These are phyloP conservation scores for Lecanicillium sp. DNA, from an alignment of 2,329 filamentous ascomycete genomes.

Conservation along the genomic window DNA sequence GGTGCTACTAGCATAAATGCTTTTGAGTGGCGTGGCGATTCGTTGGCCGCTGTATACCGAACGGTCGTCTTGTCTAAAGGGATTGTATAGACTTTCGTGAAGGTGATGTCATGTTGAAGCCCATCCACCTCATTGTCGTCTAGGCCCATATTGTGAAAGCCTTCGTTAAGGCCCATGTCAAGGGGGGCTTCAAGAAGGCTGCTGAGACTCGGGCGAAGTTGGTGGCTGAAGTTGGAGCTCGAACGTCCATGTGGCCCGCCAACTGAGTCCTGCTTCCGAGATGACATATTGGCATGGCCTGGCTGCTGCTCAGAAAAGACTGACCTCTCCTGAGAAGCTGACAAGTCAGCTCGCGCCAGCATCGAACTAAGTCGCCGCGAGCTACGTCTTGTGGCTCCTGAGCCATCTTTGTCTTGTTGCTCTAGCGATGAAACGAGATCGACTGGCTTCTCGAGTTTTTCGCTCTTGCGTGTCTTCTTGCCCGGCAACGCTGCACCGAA, in stretches of 20 bases:
- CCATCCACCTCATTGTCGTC: slow-evolving; percentile 67
- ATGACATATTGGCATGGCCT: slow-evolving; percentile 30
- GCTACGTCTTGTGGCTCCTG: slow-evolving; percentile 47
- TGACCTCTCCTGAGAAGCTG: slow-evolving; percentile 72
- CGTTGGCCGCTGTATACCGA: slow-evolving; percentile 48
- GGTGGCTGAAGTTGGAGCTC: slow-evolving; percentile 35
- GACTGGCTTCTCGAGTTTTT: slow-evolving; percentile 42
- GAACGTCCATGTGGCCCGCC: slow-evolving; percentile 32
- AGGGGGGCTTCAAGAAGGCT: slow-evolving; percentile 62
- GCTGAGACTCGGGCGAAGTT: slow-evolving; percentile 43
- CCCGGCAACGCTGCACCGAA: slow-evolving; percentile 54
- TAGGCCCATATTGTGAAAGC: slow-evolving; percentile 64
- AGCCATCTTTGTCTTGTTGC: slow-evolving; percentile 50
- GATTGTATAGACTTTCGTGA: slow-evolving; percentile 63
- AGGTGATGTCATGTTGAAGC: slow-evolving; percentile 62
- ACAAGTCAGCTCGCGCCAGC: slow-evolving; percentile 78
- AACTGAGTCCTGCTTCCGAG: slow-evolving; percentile 66
- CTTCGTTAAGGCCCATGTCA: slow-evolving; percentile 63
- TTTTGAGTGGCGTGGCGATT: slow-evolving; percentile 47
- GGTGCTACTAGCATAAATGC: slow-evolving; percentile 62
- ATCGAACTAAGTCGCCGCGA: slow-evolving; percentile 84
- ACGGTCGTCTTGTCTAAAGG: slow-evolving; percentile 54
- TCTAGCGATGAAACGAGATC: slow-evolving; percentile 67
- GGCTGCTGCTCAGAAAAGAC: slow-evolving; percentile 64
- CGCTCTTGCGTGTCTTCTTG: slow-evolving; percentile 45